Conservation (phyloP, 805 yeast genomes). For the Teunomyces stri region DNA sequence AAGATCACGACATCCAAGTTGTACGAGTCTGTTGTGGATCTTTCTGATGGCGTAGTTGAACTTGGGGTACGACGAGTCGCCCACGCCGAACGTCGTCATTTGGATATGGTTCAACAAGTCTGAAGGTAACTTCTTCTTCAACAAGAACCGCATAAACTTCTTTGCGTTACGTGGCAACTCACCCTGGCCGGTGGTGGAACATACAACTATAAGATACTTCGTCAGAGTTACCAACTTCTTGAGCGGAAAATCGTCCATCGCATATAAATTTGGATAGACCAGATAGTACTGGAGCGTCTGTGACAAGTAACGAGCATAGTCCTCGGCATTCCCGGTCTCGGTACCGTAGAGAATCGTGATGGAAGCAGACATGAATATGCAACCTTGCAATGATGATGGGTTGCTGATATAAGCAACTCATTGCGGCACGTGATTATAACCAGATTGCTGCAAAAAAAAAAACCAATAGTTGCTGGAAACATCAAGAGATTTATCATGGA, state of each 20-base stretch:
- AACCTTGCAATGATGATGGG: not conserved
- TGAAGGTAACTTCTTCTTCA: constrained; percentile 59
- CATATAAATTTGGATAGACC: constrained; percentile 45
- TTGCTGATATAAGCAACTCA: no score
- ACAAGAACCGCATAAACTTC: constrained; percentile 71
- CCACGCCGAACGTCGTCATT: constrained; percentile 82
- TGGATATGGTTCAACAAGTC: constrained; percentile 59
- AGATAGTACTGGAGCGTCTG: constrained; percentile 53
- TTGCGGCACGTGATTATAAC: no score
- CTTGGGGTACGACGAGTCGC: constrained; percentile 88
- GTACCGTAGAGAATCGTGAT: constrained; percentile 80
- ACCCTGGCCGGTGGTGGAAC: constrained; percentile 96
- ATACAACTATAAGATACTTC: constrained; percentile 51
- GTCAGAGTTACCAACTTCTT: constrained; percentile 50
- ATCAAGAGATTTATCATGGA: no score
- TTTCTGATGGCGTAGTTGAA: constrained; percentile 87
- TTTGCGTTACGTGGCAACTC: constrained; percentile 78
- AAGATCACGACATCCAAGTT: constrained; percentile 77
- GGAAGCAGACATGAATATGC: constrained; percentile 2
- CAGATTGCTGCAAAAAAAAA: no score
- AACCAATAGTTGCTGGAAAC: no score
- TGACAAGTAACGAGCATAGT: constrained; percentile 67
- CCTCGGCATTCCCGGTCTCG: constrained; percentile 90
- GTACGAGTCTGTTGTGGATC: constrained; percentile 71
- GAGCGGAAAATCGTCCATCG: constrained; percentile 62